Evolutionary conservation across 1,139 yeast genomes (phyloP).

Genomic region (Candida albicans): DNA sequence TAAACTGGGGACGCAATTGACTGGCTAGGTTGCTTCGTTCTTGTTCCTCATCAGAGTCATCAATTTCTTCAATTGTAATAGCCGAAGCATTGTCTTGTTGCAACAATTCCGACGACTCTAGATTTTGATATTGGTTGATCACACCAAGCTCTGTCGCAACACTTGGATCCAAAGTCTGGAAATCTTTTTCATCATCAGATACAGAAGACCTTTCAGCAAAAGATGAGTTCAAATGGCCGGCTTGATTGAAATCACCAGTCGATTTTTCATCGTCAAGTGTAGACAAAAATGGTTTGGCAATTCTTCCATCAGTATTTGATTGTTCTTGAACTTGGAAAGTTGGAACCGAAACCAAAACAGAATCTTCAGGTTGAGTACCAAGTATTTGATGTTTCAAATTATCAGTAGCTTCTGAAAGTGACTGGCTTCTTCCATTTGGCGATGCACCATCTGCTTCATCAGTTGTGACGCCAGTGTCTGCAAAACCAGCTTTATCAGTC

Average conservation of each 20-base stretch:
- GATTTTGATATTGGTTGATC: conserved; percentile 21
- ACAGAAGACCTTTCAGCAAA: neutral
- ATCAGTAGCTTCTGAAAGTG: neutral
- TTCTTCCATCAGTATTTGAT: conserved; percentile 1
- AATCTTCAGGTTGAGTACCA: neutral
- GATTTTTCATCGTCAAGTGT: conserved; percentile 2
- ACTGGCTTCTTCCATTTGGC: neutral
- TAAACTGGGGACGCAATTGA: conserved; percentile 35
- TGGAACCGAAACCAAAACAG: conserved; percentile 5
- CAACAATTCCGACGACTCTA: conserved; percentile 14
- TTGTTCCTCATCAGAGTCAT: conserved; percentile 12
- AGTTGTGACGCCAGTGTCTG: neutral
- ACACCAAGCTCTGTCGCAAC: conserved; percentile 22
- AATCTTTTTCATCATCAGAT: conserved; percentile 9
- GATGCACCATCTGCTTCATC: neutral
- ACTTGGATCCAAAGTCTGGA: conserved; percentile 12
- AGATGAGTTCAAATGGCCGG: conserved; percentile 1
- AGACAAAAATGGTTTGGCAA: conserved; percentile 9
- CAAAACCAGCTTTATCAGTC: no score
- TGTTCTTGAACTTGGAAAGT: conserved; percentile 2
- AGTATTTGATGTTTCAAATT: neutral
- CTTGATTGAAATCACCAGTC: conserved; percentile 1
- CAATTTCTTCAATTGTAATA: neutral
- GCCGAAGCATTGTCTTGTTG: conserved; percentile 18
- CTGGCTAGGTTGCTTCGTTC: conserved; percentile 19